Evolutionary conservation across 176 grass and related monocot species (phyloP).

Genomic region (Secale cereale): DNA sequence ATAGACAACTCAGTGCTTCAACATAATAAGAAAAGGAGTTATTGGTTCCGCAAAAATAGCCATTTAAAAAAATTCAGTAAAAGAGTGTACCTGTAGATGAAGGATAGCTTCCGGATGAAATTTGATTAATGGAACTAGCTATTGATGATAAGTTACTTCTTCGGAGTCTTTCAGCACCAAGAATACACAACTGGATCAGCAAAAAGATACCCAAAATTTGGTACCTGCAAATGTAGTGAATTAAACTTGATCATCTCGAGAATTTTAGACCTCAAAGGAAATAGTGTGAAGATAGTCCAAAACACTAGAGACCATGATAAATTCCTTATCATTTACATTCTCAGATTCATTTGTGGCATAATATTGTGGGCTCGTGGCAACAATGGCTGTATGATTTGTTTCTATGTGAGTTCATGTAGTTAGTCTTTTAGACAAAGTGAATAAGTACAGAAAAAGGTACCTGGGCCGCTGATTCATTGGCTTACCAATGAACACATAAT

Average conservation of each 20-base stretch:
- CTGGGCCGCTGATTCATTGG: slow-evolving; percentile 94
- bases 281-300: not conserved
- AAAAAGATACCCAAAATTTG: slow-evolving; percentile 97
- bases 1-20: slow-evolving; percentile 5
- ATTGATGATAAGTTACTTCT: slow-evolving; percentile 92
- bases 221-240: slow-evolving; percentile 56
- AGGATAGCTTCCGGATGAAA: slow-evolving; percentile 49
- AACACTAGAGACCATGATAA: not conserved
- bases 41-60: not conserved
- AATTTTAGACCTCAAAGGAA: not conserved
- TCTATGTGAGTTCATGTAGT: not conserved
- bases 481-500: slow-evolving; percentile 97
- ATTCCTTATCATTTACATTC: not conserved
- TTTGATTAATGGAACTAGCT: slow-evolving; percentile 81
- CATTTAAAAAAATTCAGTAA: slow-evolving; percentile 8
- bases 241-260: not conserved
- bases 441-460: slow-evolving; percentile 39
- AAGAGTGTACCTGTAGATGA: slow-evolving; percentile 51
- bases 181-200: slow-evolving; percentile 90
- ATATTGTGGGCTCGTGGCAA: not conserved
- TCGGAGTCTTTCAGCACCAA: slow-evolving; percentile 81
- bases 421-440: not conserved
- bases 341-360: not conserved
- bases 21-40: slow-evolving; percentile 17
- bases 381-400: not conserved